A percentile compares a stretch with the other conserved stretches of the same genome.
phyloP scores from a whole-genome alignment of 306 rosid genomes.

The Bauhinia variegata region DNA sequence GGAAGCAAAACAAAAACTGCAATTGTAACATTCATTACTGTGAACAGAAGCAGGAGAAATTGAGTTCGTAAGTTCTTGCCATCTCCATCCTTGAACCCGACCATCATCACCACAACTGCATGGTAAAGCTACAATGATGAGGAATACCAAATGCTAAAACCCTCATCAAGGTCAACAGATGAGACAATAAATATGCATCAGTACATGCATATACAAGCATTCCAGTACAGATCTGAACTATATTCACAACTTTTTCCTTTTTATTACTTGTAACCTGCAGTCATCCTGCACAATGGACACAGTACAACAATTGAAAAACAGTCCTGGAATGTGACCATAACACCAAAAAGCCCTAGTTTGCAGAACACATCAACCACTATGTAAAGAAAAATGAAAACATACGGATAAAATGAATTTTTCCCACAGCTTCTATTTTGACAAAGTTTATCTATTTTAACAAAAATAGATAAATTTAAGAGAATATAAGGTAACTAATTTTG shows the following conservation, averaged over 20 bases:
- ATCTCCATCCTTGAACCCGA: conserved; percentile 83
- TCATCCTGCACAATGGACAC: too few relatives aligned
- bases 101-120: conserved; percentile 97
- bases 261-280: too few relatives aligned
- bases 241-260: background rate
- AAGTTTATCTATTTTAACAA: too few relatives aligned
- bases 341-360: too few relatives aligned
- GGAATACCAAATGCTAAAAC: conserved; percentile 22
- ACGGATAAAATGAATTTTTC: too few relatives aligned
- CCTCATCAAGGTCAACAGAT: background rate
- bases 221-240: conserved; percentile 1
- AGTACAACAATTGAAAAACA: background rate
- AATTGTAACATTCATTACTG: conserved; percentile 47
- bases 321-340: background rate
- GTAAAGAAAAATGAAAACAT: background rate
- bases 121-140: conserved; percentile 22
- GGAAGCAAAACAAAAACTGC: background rate
- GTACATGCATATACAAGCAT: conserved; percentile 7
- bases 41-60: conserved; percentile 49
- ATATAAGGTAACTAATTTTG: too few relatives aligned
- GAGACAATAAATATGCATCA: background rate
- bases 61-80: conserved; percentile 66
- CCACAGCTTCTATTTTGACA: too few relatives aligned
- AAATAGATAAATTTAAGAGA: too few relatives aligned
- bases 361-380: background rate